Evolutionary conservation across 169 alveolate species (phyloP).

Genomic region (Ichthyophthirius multifiliis): DNA sequence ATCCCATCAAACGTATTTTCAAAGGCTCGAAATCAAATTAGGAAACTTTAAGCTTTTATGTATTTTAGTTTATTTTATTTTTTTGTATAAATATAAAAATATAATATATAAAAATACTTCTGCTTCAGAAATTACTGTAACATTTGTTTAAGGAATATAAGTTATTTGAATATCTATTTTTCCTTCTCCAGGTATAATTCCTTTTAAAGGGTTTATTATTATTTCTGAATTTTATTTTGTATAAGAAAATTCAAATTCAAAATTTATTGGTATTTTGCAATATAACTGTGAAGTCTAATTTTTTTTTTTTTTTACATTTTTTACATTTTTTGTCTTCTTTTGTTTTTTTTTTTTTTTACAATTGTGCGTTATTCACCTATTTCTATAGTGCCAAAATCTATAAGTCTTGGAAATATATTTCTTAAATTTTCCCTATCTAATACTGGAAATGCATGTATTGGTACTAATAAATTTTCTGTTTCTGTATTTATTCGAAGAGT

Average conservation of each 20-base stretch:
- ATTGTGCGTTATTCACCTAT: conserved; percentile 57
- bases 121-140: conserved; percentile 73
- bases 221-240: conserved; percentile 65
- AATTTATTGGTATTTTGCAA: conserved; percentile 73
- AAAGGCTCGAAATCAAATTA: conserved; percentile 80
- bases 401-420: conserved; percentile 71
- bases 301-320: not conserved
- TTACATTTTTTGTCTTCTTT: not conserved
- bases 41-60: conserved; percentile 57
- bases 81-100: not conserved
- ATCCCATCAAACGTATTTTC: conserved; percentile 63
- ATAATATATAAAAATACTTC: conserved; percentile 33
- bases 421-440: conserved; percentile 64
- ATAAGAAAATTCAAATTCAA: conserved; percentile 69
- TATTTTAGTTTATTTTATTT: too few relatives aligned
- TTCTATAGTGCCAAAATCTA: conserved; percentile 72
- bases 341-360: not conserved
- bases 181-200: conserved; percentile 58
- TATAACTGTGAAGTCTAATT: conserved; percentile 56
- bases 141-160: conserved; percentile 62
- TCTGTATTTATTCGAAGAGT: conserved; percentile 75
- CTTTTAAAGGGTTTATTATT: conserved; percentile 58
- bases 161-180: conserved; percentile 56
- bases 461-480: conserved; percentile 71
- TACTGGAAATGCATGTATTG: conserved; percentile 87